A percentile compares a stretch with the other conserved stretches of the same genome.
Evolutionary conservation across 2,329 filamentous ascomycete genomes (phyloP).

Genomic region (Pseudovirgaria hyperparasitica): DNA sequence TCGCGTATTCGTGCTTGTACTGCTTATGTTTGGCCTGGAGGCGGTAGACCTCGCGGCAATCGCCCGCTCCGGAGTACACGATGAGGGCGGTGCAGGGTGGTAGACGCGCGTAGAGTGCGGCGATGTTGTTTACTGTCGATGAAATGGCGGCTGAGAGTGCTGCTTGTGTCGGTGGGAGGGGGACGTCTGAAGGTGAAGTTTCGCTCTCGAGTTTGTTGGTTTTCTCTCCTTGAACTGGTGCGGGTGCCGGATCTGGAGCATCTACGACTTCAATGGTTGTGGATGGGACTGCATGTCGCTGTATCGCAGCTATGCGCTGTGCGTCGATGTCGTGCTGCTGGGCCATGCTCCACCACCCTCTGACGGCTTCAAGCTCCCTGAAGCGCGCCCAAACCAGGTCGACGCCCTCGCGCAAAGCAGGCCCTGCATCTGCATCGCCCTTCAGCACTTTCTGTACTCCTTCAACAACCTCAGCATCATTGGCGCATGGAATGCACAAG

Average conservation of each 20-base stretch:
- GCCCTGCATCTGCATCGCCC: constrained; percentile 29
- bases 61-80: constrained; percentile 51
- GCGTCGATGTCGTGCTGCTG: constrained; percentile 24
- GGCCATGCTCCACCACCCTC: constrained; percentile 47
- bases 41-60: constrained; percentile 43
- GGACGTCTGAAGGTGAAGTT: constrained; percentile 9
- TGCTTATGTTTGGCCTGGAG: constrained; percentile 43
- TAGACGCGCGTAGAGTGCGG: constrained; percentile 40
- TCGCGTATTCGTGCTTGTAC: constrained; percentile 44
- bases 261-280: constrained; percentile 1
- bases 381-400: constrained; percentile 53
- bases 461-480: constrained; percentile 44
- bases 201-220: constrained; percentile 16
- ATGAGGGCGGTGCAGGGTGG: constrained; percentile 48
- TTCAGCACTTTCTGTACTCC: constrained; percentile 40
- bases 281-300: too few relatives aligned
- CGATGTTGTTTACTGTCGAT: constrained; percentile 38
- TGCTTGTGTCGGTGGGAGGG: constrained; percentile 4
- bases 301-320: constrained; percentile 8
- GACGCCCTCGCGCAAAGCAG: constrained; percentile 38
- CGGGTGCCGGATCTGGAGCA: constrained; percentile 3
- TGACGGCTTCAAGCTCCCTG: constrained; percentile 45
- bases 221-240: constrained; percentile 15
- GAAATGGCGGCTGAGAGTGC: constrained; percentile 34
- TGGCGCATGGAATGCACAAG: constrained; percentile 42